Percentiles rank a stretch among this genome's conserved stretches.
phyloP scores from a whole-genome alignment of 2,329 filamentous ascomycete species.

The Penicillium sp. region DNA sequence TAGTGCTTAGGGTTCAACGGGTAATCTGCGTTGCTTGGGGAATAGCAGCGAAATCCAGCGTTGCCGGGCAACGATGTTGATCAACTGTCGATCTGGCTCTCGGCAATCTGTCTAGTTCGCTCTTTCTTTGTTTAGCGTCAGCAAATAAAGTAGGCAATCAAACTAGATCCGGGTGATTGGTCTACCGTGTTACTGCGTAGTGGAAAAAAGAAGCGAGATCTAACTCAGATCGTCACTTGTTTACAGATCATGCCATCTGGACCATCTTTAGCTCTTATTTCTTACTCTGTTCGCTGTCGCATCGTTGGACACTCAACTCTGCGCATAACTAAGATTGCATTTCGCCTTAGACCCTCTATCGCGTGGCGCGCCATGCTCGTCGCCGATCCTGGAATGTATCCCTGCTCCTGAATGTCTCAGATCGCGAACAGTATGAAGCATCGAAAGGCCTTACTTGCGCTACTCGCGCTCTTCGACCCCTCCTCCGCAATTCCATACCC shows the following conservation, averaged over 20 bases:
- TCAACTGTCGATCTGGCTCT: slow-evolving; percentile 13
- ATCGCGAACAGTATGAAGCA: slow-evolving; percentile 19
- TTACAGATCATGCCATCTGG: neutral
- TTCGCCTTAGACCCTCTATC: slow-evolving; percentile 18
- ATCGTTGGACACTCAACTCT: no score
- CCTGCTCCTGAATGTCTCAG: slow-evolving; percentile 25
- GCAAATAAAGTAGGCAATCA: slow-evolving; percentile 8
- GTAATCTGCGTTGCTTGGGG: slow-evolving; percentile 4
- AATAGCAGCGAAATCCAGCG: slow-evolving; percentile 2
- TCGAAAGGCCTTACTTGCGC: slow-evolving; percentile 9
- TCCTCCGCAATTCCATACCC: slow-evolving; percentile 65
- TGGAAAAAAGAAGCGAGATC: neutral
- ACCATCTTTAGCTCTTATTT: neutral
- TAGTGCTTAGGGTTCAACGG: neutral
- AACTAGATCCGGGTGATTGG: slow-evolving; percentile 12
- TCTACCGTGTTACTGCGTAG: neutral
- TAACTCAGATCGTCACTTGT: neutral
- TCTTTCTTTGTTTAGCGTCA: slow-evolving; percentile 15
- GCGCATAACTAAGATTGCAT: no score
- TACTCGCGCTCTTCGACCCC: slow-evolving; percentile 22
- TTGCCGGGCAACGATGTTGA: slow-evolving; percentile 23
- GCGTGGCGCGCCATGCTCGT: slow-evolving; percentile 25
- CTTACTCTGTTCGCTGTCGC: neutral
- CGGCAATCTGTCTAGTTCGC: slow-evolving; percentile 17
- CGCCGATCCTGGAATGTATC: slow-evolving; percentile 27